Conservation (phyloP, 176 grass and related monocot species). For the Raddia guianensis region DNA sequence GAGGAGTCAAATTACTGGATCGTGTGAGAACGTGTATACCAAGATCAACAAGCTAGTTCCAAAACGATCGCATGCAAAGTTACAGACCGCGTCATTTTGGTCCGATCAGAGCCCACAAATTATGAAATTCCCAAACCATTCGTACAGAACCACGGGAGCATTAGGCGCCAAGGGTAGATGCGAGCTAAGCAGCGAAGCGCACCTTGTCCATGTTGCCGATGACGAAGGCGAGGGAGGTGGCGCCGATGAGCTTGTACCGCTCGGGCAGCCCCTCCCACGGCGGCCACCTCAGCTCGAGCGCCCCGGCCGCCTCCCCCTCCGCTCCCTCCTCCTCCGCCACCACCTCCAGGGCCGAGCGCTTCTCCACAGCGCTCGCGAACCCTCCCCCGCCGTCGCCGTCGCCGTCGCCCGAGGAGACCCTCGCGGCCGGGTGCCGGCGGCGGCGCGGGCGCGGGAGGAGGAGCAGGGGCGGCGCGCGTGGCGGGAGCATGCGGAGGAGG, state of each 20-base stretch:
- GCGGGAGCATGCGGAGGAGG: conserved; percentile 56
- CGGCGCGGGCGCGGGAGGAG: neutral
- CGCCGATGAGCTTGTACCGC: conserved; percentile 83
- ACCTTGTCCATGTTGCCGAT: conserved; percentile 99
- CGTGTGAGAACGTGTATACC: neutral
- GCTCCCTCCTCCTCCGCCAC: conserved; percentile 10
- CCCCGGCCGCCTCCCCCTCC: conserved; percentile 16
- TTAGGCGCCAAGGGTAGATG: neutral
- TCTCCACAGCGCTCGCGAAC: conserved; percentile 47
- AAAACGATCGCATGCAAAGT: conserved; percentile 6
- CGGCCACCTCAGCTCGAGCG: conserved; percentile 60
- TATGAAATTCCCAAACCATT: neutral
- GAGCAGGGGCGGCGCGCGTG: conserved; percentile 15
- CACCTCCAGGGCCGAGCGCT: conserved; percentile 28
- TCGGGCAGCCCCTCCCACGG: conserved; percentile 67
- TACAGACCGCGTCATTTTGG: neutral
- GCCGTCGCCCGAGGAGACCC: conserved; percentile 46
- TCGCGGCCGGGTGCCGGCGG: conserved; percentile 11
- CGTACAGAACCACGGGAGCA: neutral
- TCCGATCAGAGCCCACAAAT: neutral
- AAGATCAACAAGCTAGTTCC: neutral
- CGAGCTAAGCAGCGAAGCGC: neutral
- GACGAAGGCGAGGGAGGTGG: conserved; percentile 91
- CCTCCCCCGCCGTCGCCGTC: conserved; percentile 24
- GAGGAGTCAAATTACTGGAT: conserved; percentile 2